These are phyloP conservation scores for Wickerhamomyces alni DNA, from an alignment of 805 yeast genomes.

Conservation along the genomic window DNA sequence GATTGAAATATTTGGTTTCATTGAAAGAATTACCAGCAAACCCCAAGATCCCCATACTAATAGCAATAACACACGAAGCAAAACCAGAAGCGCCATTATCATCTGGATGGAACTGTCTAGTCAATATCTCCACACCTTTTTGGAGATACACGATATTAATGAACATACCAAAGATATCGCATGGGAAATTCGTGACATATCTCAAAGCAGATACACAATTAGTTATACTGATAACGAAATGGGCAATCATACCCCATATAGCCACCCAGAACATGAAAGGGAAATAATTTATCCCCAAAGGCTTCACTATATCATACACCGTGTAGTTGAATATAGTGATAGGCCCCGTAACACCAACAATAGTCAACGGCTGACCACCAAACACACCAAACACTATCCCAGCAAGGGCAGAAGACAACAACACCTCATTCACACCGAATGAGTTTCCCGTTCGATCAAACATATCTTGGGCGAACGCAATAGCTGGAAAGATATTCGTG, in stretches of 20 bases:
- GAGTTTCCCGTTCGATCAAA: slow-evolving; percentile 83
- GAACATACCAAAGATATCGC: slow-evolving; percentile 91
- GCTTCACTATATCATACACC: slow-evolving; percentile 63
- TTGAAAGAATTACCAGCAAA: slow-evolving; percentile 47
- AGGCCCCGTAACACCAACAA: slow-evolving; percentile 98
- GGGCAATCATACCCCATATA: slow-evolving; percentile 84
- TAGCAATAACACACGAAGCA: slow-evolving; percentile 66
- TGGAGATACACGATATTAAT: slow-evolving; percentile 83
- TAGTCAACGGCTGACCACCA: slow-evolving; percentile 87
- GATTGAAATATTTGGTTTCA: slow-evolving; percentile 55
- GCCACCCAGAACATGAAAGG: slow-evolving; percentile 96
- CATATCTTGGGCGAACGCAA: slow-evolving; percentile 97
- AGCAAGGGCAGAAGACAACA: slow-evolving; percentile 78
- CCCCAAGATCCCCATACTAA: slow-evolving; percentile 76
- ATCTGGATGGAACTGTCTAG: slow-evolving; percentile 53
- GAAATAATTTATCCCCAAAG: slow-evolving; percentile 44
- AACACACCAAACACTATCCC: slow-evolving; percentile 84
- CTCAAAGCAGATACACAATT: slow-evolving; percentile 65
- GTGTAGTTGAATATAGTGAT: slow-evolving; percentile 89
- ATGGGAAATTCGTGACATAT: slow-evolving; percentile 74
- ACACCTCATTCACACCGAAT: slow-evolving; percentile 88
- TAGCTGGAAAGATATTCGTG: slow-evolving; percentile 86
- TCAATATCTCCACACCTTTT: slow-evolving; percentile 81
- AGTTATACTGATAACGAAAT: slow-evolving; percentile 60
- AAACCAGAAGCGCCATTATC: slow-evolving; percentile 48